phyloP scores from a whole-genome alignment of 2,329 filamentous ascomycete genomes.

The Pestalotiopsis sp. region DNA sequence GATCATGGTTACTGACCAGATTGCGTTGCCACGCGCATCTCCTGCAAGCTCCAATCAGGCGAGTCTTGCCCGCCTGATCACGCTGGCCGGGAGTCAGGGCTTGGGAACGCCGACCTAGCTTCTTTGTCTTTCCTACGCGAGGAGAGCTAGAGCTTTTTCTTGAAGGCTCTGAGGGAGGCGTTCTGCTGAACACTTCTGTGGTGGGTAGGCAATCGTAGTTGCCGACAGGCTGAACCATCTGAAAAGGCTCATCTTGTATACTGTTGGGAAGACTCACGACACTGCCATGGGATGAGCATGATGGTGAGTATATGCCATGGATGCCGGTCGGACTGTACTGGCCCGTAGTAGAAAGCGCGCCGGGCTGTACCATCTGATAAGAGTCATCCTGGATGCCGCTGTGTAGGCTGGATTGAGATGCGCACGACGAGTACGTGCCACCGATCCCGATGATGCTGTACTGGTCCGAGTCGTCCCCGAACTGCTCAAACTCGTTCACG shows the following conservation, averaged over 20 bases:
- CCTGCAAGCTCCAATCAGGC: constrained; percentile 40
- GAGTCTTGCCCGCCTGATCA: constrained; percentile 34
- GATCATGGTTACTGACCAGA: constrained; percentile 34
- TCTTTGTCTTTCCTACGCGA: constrained; percentile 13
- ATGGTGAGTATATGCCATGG: no score
- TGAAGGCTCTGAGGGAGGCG: not conserved
- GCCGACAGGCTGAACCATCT: no score
- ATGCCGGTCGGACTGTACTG: constrained; percentile 18
- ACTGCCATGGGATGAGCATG: no score
- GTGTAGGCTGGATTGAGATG: not conserved
- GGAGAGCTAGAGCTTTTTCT: not conserved
- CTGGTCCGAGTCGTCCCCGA: not conserved
- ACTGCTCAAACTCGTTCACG: not conserved
- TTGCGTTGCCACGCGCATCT: constrained; percentile 45
- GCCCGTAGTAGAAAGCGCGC: not conserved
- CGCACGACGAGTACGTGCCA: not conserved
- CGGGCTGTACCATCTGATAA: not conserved
- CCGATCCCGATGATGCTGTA: not conserved
- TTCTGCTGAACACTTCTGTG: not conserved
- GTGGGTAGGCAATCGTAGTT: not conserved
- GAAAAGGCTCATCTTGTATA: no score
- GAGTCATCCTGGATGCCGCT: not conserved
- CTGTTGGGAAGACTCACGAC: no score
- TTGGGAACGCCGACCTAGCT: not conserved
- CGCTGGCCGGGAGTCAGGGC: constrained; percentile 15